A percentile compares a stretch with the other conserved stretches of the same genome.
Evolutionary conservation across 139 green algal species (phyloP).

Genomic region (Pseudopediastrum boryanum): DNA sequence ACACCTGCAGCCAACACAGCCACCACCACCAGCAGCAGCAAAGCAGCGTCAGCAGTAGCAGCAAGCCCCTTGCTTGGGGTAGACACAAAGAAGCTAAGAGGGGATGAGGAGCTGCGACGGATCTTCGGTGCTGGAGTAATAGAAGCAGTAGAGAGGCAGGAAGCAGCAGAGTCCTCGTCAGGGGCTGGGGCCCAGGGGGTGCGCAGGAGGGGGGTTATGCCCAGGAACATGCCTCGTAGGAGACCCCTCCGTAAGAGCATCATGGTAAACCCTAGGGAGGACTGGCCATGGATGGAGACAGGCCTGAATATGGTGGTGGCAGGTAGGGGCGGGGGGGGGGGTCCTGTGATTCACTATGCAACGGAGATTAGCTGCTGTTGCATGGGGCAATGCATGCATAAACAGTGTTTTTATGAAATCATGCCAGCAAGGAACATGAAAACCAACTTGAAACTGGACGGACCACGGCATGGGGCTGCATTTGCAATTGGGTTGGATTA

Average conservation of each 20-base stretch:
- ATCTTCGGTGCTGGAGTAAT: constrained; percentile 85
- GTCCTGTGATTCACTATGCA: no score
- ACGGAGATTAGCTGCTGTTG: no score
- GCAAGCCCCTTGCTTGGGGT: constrained; percentile 64
- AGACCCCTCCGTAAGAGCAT: no score
- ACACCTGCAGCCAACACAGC: constrained; percentile 15
- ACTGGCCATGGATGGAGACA: constrained; percentile 59
- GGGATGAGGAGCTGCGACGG: constrained; percentile 79
- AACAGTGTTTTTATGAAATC: no score
- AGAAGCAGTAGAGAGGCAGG: constrained; percentile 57
- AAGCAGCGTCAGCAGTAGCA: neutral
- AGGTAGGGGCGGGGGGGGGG: constrained; percentile 8
- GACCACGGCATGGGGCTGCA: no score
- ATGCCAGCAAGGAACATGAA: no score
- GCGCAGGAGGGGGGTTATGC: no score
- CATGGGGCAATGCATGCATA: neutral
- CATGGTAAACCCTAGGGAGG: constrained; percentile 69
- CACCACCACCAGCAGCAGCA: neutral
- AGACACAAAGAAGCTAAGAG: constrained; percentile 57
- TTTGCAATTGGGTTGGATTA: no score
- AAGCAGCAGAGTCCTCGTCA: constrained; percentile 18
- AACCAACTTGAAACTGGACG: no score
- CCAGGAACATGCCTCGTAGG: no score
- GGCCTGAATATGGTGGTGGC: constrained; percentile 26
- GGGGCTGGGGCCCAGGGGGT: neutral